A percentile compares a stretch with the other conserved stretches of the same genome.
These are phyloP conservation scores for Sanguinoderma infundibulare DNA, from an alignment of 1,284 basidiomycete species.

Conservation along the genomic window DNA sequence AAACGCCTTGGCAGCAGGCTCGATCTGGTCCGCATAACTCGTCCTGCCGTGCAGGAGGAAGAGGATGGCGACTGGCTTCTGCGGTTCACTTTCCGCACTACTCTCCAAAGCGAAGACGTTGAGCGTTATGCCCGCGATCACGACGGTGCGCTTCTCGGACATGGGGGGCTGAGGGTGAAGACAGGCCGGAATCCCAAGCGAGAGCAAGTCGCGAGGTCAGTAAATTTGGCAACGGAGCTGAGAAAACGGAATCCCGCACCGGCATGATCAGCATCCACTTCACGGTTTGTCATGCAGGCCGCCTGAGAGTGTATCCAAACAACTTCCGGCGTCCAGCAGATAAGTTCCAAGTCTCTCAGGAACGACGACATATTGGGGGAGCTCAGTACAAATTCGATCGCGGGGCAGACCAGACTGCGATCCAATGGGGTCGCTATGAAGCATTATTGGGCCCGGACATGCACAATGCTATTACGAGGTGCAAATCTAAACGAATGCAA, in stretches of 20 bases:
- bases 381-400: no score
- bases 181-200: neutral
- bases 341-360: neutral
- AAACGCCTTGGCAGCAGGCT: conserved; percentile 36
- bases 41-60: conserved; percentile 69
- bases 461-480: conserved; percentile 23
- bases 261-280: conserved; percentile 5
- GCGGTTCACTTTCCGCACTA: neutral
- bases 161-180: conserved; percentile 6
- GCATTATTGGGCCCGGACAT: neutral
- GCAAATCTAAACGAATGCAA: conserved; percentile 26
- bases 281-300: conserved; percentile 3
- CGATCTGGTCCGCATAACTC: conserved; percentile 31
- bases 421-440: no score
- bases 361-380: no score
- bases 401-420: no score
- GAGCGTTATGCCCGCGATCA: conserved; percentile 50
- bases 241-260: conserved; percentile 1
- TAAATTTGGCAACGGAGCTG: neutral
- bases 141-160: conserved; percentile 37
- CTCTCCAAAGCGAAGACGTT: conserved; percentile 26
- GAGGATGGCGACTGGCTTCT: conserved; percentile 48
- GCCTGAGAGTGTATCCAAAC: conserved; percentile 4
- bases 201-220: neutral
- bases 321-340: neutral